Evolutionary conservation across 768 basidiomycete species (phyloP), one percentile per base, ranked within the genome.

Genomic region (Mycena vitilis): DNA sequence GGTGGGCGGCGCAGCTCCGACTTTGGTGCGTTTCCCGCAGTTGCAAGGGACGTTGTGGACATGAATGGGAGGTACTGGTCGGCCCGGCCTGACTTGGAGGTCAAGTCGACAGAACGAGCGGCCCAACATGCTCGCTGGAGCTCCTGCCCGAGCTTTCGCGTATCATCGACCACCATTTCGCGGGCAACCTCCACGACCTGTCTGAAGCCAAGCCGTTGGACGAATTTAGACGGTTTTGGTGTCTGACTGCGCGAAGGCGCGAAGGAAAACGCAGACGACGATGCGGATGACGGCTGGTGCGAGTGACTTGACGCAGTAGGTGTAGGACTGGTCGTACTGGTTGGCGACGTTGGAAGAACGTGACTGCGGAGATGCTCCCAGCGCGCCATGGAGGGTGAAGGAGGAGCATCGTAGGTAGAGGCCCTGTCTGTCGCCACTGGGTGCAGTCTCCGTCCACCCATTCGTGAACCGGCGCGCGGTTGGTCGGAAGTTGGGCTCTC

Each of bases 171-270:
- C 22, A 80, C 79, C 47, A 82, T 80, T 61, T 87, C 89, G 34
- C 84, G 84, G 4, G 81, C 90, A 63, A 88, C 84, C 40, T 92
- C 91, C 1, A 91, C 90, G 15, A 91, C 87, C 25, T 92, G 89
- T 54, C 83, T 83, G 70, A 91, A 88, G 2, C 86, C 89, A 15
- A 89, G 76, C 53, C 83, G 76, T 15, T 79, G 82, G 8, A 82
- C 82, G 37, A 90, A 75, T 16, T 86, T 81, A 40, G 86, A 87
- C 6, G 81, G 82, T 71, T 87, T 89, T 12, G 87, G 84, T 0
- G 86, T 80, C 58, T 79, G 80, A 8, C 58, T 18, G 53, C 70
- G 65, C 18, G 70, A 71, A 60, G 52, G 70, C 37, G 34, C 57
- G 70, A 68, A 34, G 38, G 65, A 36, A 76, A 69, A 52, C 74